A percentile compares a stretch with the other conserved stretches of the same genome.
phyloP scores from a whole-genome alignment of 1,284 basidiomycete genomes.

The Thecaphora frezii region DNA sequence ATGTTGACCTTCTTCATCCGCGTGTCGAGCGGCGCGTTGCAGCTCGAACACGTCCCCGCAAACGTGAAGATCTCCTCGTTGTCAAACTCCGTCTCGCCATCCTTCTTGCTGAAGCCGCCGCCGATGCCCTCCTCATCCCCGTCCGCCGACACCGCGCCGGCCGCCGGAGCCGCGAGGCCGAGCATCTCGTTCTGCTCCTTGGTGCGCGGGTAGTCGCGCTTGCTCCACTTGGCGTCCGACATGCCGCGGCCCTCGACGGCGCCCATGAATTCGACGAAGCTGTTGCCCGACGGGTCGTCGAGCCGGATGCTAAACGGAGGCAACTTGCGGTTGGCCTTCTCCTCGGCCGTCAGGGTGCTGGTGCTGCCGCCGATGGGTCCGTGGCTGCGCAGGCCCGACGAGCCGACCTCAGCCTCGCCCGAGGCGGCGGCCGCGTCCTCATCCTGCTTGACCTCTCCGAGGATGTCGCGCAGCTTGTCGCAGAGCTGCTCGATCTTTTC shows the following conservation, averaged over 20 bases:
- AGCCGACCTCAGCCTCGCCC: slow-evolving; percentile 48
- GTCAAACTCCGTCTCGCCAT: slow-evolving; percentile 60
- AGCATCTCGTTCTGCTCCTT: slow-evolving; percentile 80
- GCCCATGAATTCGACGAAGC: slow-evolving; percentile 66
- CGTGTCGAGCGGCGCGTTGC: slow-evolving; percentile 79
- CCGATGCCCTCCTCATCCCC: slow-evolving; percentile 60
- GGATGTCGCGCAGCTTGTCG: slow-evolving; percentile 69
- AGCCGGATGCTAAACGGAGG: slow-evolving; percentile 78
- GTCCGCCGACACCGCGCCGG: slow-evolving; percentile 30
- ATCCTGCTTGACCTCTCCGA: slow-evolving; percentile 66
- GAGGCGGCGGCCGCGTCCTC: slow-evolving; percentile 47
- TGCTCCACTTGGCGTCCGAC: slow-evolving; percentile 86
- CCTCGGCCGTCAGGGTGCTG: slow-evolving; percentile 18
- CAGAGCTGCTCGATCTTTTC: slow-evolving; percentile 78
- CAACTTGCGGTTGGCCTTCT: slow-evolving; percentile 64
- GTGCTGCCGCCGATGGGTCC: slow-evolving; percentile 25
- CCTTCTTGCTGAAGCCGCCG: slow-evolving; percentile 52
- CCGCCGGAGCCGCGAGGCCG: slow-evolving; percentile 66
- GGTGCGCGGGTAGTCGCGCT: slow-evolving; percentile 81
- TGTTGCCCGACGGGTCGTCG: slow-evolving; percentile 93
- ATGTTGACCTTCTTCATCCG: slow-evolving; percentile 96
- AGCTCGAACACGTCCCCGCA: slow-evolving; percentile 84
- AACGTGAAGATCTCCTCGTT: slow-evolving; percentile 88
- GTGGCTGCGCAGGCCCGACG: slow-evolving; percentile 19
- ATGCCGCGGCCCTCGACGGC: slow-evolving; percentile 61